Conservation (phyloP, 73 alveolate genomes). For the Paramecium sonneborni region DNA sequence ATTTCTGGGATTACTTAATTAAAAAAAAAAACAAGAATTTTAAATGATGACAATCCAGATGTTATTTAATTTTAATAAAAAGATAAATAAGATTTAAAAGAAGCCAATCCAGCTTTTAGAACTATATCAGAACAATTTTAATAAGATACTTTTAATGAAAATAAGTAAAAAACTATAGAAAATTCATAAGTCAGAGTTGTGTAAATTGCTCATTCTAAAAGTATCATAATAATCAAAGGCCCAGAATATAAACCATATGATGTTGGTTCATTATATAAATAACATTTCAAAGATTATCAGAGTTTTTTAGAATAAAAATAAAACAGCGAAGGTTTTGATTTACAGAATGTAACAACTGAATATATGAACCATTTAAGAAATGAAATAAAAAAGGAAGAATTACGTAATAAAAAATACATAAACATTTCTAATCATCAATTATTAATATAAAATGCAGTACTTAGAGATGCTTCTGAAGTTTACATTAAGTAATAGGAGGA, state of each 20-base stretch:
- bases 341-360: neutral
- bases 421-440: conserved; percentile 15
- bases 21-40: neutral
- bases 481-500: neutral
- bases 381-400: conserved; percentile 47
- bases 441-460: conserved; percentile 36
- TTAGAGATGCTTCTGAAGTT: conserved; percentile 32
- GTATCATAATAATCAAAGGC: neutral
- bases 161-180: neutral
- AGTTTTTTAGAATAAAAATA: neutral
- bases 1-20: neutral
- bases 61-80: neutral
- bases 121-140: neutral
- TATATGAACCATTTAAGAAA: conserved; percentile 39
- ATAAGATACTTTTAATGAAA: neutral
- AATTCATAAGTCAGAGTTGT: neutral
- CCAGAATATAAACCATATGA: neutral
- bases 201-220: neutral
- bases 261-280: neutral
- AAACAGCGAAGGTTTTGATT: neutral
- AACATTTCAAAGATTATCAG: neutral
- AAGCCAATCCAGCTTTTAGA: neutral
- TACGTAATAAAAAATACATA: neutral
- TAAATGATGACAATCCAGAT: conserved; percentile 53
- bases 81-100: neutral